Evolutionary conservation across 352 stramenopile species (phyloP).

Genomic region (Globisporangium emineosum): DNA sequence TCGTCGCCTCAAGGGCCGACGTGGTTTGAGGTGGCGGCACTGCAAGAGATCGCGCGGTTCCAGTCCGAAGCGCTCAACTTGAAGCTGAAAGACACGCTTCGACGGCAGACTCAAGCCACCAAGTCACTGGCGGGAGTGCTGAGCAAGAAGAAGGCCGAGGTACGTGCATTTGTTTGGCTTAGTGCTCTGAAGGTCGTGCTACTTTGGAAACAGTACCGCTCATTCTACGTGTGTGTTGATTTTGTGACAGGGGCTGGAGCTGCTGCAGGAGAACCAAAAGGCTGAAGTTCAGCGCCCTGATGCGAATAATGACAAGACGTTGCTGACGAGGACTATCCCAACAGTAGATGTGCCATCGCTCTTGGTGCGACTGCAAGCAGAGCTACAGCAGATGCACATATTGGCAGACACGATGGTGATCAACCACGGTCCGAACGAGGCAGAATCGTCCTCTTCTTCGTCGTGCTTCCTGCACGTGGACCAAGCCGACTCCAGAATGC

Average conservation of each 20-base stretch:
- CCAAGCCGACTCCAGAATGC: neutral
- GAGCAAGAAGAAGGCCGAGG: neutral
- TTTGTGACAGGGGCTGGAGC: neutral
- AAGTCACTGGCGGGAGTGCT: neutral
- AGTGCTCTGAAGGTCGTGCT: too few species aligned
- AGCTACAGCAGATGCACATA: conserved; percentile 4
- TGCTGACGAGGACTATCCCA: too few species aligned
- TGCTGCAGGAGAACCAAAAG: neutral
- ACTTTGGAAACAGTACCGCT: too few species aligned
- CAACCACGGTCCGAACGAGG: neutral
- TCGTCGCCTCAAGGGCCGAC: neutral
- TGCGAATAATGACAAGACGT: too few species aligned
- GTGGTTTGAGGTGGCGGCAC: conserved; percentile 5
- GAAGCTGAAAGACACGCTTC: conserved; percentile 6
- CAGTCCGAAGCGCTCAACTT: conserved; percentile 5
- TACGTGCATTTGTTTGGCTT: neutral
- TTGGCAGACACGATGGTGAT: neutral
- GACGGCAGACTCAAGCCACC: neutral
- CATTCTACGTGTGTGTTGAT: too few species aligned
- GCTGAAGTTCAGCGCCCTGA: neutral
- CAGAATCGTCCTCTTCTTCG: neutral
- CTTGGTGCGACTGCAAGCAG: too few species aligned
- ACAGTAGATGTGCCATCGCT: too few species aligned
- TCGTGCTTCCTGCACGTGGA: neutral
- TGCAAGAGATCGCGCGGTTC: neutral